Evolutionary conservation across 2,329 filamentous ascomycete genomes (phyloP), one percentile per base, ranked within the genome.

Genomic region (Cladosporium colombiae): DNA sequence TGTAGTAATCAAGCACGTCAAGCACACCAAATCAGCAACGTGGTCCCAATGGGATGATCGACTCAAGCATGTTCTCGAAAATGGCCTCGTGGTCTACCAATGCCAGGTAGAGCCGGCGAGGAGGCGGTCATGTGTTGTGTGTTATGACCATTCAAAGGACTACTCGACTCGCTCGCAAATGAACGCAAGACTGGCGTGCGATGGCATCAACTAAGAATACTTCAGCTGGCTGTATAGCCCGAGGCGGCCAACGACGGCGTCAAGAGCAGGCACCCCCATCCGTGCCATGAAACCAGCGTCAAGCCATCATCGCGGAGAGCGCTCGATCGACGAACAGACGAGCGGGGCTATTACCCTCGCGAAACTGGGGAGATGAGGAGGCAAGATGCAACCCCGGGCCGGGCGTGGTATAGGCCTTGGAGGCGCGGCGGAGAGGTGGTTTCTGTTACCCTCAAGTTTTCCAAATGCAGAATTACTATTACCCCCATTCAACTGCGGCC

Each of bases 331-430:
- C 27, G 52, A 29, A 8, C n/a, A 44, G 16, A 11, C 23, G 35
- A 29, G 44, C 33, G 61, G 52, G 44, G 65, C 46, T 59, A 75
- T 76, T 76, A 75, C 74, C 74, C 74, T 72, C 72, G 72, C 67
- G 67, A 74, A 77, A 75, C 67, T 50, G 52, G 16, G 18, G 50
- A 52, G 62, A n/a, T n/a, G 50, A 53, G 50, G 50, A 7, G 27
- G 3, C 16, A 0, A 55, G n/a, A n/a, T 33, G 27, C 52, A 31
- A 55, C 18, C 27, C 52, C 52, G 27, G 52, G 52, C 52, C 52
- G 52, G 29, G 52, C 52, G 29, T 33, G 52, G 52, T 55, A 55
- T 55, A 55, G 52, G 40, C 6, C 52, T n/a, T 55, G 52, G 27
- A 14, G 14, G 18, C 25, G 52, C 27, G 52, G 52, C 35, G 25